Base-by-base conservation (phyloP, 164 flowering plant species). In the Chimonanthus salicifolius region DNA sequence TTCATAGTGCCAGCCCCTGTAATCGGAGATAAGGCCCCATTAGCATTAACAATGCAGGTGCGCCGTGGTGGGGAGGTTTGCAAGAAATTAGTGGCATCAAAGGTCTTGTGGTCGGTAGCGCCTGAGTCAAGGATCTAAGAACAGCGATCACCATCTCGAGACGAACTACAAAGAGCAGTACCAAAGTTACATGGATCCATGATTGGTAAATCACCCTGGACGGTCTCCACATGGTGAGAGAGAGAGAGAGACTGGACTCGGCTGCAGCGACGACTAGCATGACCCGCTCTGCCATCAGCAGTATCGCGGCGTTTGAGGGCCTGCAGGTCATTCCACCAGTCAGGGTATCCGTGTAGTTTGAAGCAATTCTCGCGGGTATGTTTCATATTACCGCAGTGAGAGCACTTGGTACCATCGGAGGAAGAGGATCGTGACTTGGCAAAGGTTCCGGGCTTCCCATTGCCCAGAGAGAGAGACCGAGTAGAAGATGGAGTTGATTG, bases 241-340 rank as follows among this genome's bases (percentile, higher is more conserved):
- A 64, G 67, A 64, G 67, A 5, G 67, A 64, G 3, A 64, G 11
- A 20, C 33, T 44, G 33, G 67, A 64, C 33, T 43, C 67, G 7
- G 11, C 67, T 5, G 2, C 33, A 45, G 67, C 67, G 45, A 64
- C 47, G 11, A 45, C 47, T n/a, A 20, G 9, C 67, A 20, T 45
- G 43, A 64, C 47, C 67, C 47, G 4, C 7, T 44, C 44, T 45
- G 6, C 33, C 47, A 1, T 64, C 45, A 64, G 44, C 33, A 6
- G 44, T 46, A 64, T 20, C 67, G 20, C 67, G 45, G 20, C 21
- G 20, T 45, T 64, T 64, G 20, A 8, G 7, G 67, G 67, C 67
- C 21, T 64, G 67, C 1, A 64, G 21, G 20, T 64, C 68, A 46
- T 46, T 11, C 68, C 68, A 66, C 68, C 68, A 66, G 20, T 66